Evolutionary conservation across 768 basidiomycete species (phyloP).

Genomic region (Podaxis mareebaensis): DNA sequence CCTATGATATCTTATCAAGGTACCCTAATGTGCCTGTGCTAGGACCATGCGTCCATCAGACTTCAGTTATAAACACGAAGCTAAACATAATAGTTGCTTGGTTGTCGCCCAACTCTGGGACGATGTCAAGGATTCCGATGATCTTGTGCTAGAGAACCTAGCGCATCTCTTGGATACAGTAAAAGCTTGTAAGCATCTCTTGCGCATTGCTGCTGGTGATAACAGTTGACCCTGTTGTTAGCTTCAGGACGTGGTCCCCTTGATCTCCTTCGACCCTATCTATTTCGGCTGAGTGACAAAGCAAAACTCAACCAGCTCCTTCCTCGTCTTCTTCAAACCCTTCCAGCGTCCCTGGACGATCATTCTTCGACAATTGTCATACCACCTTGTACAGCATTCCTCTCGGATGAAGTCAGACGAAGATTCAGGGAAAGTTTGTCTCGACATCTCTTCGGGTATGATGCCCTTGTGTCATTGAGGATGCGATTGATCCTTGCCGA

Average conservation of each 20-base stretch:
- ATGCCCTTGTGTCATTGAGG: constrained; percentile 50
- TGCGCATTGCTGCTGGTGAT: not conserved
- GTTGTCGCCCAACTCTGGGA: constrained; percentile 60
- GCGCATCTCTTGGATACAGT: constrained; percentile 27
- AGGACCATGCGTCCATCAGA: constrained; percentile 66
- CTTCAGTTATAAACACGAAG: constrained; percentile 82
- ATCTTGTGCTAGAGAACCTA: constrained; percentile 33
- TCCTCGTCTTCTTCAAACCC: constrained; percentile 43
- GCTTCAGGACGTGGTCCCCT: constrained; percentile 49
- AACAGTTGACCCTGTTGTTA: constrained; percentile 17
- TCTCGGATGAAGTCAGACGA: constrained; percentile 37
- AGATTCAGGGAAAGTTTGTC: constrained; percentile 54
- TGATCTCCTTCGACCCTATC: constrained; percentile 49
- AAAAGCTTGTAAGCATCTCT: constrained; percentile 31
- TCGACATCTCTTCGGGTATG: constrained; percentile 64
- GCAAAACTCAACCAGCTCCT: constrained; percentile 36
- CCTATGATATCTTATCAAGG: not conserved
- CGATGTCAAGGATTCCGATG: constrained; percentile 30
- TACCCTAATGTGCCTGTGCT: constrained; percentile 14
- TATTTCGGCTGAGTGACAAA: constrained; percentile 34
- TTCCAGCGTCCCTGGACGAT: constrained; percentile 36
- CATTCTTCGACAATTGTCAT: constrained; percentile 33
- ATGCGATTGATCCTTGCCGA: constrained; percentile 57
- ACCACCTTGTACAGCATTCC: constrained; percentile 24
- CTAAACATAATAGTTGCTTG: constrained; percentile 55